A percentile compares a stretch with the other conserved stretches of the same genome.
Evolutionary conservation across 2,329 filamentous ascomycete species (phyloP).

Genomic region (Chrysoporthe puriensis): DNA sequence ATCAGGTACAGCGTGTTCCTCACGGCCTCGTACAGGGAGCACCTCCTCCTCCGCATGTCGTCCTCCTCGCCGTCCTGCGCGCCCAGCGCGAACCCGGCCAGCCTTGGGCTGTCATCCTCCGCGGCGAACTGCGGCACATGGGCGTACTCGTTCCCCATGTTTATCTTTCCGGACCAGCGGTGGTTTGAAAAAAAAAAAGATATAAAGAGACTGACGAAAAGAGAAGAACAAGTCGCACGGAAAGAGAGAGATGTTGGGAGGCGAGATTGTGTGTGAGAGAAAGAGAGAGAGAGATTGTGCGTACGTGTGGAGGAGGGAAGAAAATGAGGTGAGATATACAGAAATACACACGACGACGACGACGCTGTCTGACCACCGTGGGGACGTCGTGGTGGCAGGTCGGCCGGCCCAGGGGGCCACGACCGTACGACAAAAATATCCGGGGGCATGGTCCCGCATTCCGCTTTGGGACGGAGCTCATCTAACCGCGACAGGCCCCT

Average conservation of each 20-base stretch:
- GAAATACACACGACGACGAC: neutral
- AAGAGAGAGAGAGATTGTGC: neutral
- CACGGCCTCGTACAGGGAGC: conserved; percentile 10
- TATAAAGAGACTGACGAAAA: neutral
- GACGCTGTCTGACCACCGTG: conserved; percentile 1
- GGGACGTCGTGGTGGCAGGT: neutral
- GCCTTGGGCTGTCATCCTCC: neutral
- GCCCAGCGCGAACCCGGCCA: neutral
- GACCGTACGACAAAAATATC: conserved; percentile 10
- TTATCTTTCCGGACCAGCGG: neutral
- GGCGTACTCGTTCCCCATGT: conserved; percentile 2
- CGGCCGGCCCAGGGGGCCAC: neutral
- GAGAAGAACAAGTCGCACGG: neutral
- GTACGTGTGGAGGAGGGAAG: neutral
- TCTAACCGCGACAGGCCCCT: conserved; percentile 11
- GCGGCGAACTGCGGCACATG: neutral
- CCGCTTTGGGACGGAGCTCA: conserved; percentile 5
- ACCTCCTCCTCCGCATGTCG: neutral
- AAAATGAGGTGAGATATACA: conserved; percentile 6
- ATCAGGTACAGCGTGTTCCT: neutral
- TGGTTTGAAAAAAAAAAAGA: neutral
- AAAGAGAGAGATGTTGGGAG: neutral
- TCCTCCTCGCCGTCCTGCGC: conserved; percentile 7
- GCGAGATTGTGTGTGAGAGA: neutral
- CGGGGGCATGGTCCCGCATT: conserved; percentile 1